These are phyloP conservation scores for Didymosphaeria variabile DNA, from an alignment of 2,329 filamentous ascomycete species.

Conservation along the genomic window DNA sequence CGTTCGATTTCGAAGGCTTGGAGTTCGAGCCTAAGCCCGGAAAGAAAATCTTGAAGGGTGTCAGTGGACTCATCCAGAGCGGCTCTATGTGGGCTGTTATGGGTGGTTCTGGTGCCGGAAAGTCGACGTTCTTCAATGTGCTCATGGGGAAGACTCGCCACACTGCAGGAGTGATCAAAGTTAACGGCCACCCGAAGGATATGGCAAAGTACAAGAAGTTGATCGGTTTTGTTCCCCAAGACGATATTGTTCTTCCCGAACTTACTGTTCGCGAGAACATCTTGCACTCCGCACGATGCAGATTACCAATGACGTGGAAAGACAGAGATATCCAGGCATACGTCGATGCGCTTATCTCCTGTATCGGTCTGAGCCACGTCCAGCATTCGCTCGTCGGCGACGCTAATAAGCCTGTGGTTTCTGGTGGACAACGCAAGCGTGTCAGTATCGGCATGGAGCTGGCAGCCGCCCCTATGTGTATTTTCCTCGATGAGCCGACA, in stretches of 20 bases:
- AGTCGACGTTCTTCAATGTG: slow-evolving; percentile 68
- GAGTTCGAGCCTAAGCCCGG: slow-evolving; percentile 58
- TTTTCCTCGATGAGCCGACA: slow-evolving; percentile 68
- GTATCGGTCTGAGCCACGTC: slow-evolving; percentile 57
- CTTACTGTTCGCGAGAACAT: slow-evolving; percentile 71
- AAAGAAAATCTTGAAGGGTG: slow-evolving; percentile 60
- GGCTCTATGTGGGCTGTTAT: slow-evolving; percentile 68
- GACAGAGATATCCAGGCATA: slow-evolving; percentile 54
- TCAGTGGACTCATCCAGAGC: slow-evolving; percentile 64
- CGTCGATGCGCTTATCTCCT: slow-evolving; percentile 18
- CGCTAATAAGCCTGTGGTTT: slow-evolving; percentile 61
- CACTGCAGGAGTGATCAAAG: slow-evolving; percentile 57
- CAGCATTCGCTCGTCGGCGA: slow-evolving; percentile 63
- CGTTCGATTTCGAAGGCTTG: slow-evolving; percentile 21
- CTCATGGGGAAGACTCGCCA: slow-evolving; percentile 62
- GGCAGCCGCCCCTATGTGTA: slow-evolving; percentile 30
- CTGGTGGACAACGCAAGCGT: slow-evolving; percentile 69
- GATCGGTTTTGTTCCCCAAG: slow-evolving; percentile 70
- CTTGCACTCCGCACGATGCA: slow-evolving; percentile 65
- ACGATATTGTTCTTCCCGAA: slow-evolving; percentile 68
- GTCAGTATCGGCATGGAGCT: slow-evolving; percentile 65
- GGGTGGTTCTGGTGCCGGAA: slow-evolving; percentile 66
- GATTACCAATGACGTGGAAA: slow-evolving; percentile 62
- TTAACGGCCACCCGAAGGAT: slow-evolving; percentile 58
- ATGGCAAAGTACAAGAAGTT: slow-evolving; percentile 66